phyloP scores from a whole-genome alignment of 2,329 filamentous ascomycete genomes.

The Aspergillus ochraceoroseus region DNA sequence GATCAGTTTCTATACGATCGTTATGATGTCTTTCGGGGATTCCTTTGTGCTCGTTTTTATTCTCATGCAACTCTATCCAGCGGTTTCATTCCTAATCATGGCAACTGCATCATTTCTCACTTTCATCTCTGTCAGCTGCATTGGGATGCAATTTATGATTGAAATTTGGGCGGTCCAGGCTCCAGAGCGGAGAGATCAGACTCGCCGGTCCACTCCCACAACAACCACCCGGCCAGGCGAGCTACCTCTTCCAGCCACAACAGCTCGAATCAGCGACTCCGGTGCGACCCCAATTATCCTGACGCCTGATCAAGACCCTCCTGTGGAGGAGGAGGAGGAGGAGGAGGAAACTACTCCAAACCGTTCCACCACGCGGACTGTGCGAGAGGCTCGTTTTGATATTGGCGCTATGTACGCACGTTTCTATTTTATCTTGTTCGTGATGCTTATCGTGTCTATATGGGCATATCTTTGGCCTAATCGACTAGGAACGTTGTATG shows the following conservation, averaged over 20 bases:
- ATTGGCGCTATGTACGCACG: slow-evolving; percentile 57
- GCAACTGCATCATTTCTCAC: slow-evolving; percentile 55
- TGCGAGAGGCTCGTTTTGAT: slow-evolving; percentile 41
- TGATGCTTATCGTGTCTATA: slow-evolving; percentile 55
- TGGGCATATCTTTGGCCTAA: slow-evolving; percentile 56
- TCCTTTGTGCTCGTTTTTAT: slow-evolving; percentile 55
- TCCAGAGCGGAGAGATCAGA: slow-evolving; percentile 38
- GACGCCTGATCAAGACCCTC: slow-evolving; percentile 55
- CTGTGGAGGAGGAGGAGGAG: slow-evolving; percentile 39
- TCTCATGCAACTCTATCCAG: slow-evolving; percentile 52
- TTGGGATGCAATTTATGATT: slow-evolving; percentile 62
- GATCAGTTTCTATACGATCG: slow-evolving; percentile 61
- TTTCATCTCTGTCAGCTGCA: slow-evolving; percentile 57
- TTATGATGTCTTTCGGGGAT: slow-evolving; percentile 58
- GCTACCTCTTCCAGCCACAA: slow-evolving; percentile 51
- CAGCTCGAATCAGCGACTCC: slow-evolving; percentile 41
- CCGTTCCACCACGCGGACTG: slow-evolving; percentile 32
- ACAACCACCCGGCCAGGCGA: slow-evolving; percentile 32
- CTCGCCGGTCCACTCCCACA: slow-evolving; percentile 25
- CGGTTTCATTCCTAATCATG: slow-evolving; percentile 53
- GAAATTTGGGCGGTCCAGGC: slow-evolving; percentile 63
- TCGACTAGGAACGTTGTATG: slow-evolving; percentile 51
- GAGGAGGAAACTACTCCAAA: slow-evolving; percentile 28
- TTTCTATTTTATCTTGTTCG: slow-evolving; percentile 58
- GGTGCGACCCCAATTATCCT: slow-evolving; percentile 55